These are phyloP conservation scores for Geoglossum cookeanum DNA, from an alignment of 2,329 filamentous ascomycete genomes.

Conservation along the genomic window DNA sequence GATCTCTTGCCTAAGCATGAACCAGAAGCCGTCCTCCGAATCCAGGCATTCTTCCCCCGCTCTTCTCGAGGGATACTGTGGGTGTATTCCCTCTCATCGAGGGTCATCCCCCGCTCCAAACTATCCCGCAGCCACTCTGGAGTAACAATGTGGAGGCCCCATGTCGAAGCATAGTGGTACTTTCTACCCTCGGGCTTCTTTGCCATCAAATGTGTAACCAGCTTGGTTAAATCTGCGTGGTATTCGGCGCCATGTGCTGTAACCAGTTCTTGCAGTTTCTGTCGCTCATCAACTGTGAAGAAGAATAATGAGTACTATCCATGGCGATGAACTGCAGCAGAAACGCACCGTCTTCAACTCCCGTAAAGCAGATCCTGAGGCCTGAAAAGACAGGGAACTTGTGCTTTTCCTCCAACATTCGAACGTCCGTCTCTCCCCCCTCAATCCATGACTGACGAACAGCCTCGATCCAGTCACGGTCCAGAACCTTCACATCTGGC, in stretches of 20 bases:
- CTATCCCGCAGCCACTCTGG: slow-evolving; percentile 75
- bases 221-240: slow-evolving; percentile 68
- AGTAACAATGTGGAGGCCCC: slow-evolving; percentile 63
- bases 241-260: slow-evolving; percentile 60
- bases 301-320: slow-evolving; percentile 4
- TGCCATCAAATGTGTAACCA: slow-evolving; percentile 75
- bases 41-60: slow-evolving; percentile 63
- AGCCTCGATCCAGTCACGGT: slow-evolving; percentile 66
- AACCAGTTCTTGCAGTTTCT: slow-evolving; percentile 49
- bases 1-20: slow-evolving; percentile 38
- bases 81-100: slow-evolving; percentile 75
- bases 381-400: slow-evolving; percentile 37
- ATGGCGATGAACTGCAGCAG: slow-evolving; percentile 4
- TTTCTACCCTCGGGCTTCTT: slow-evolving; percentile 67
- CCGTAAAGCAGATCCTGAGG: slow-evolving; percentile 48
- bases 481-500: slow-evolving; percentile 68
- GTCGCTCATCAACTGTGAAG: slow-evolving; percentile 42
- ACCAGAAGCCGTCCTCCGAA: slow-evolving; percentile 30
- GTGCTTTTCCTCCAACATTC: slow-evolving; percentile 46
- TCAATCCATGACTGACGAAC: slow-evolving; percentile 63
- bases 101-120: slow-evolving; percentile 66
- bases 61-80: slow-evolving; percentile 48
- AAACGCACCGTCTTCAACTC: slow-evolving; percentile 43
- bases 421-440: slow-evolving; percentile 56
- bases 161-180: slow-evolving; percentile 69